Evolutionary conservation across 2,329 filamentous ascomycete species (phyloP).

Genomic region (Penicillium sp.): DNA sequence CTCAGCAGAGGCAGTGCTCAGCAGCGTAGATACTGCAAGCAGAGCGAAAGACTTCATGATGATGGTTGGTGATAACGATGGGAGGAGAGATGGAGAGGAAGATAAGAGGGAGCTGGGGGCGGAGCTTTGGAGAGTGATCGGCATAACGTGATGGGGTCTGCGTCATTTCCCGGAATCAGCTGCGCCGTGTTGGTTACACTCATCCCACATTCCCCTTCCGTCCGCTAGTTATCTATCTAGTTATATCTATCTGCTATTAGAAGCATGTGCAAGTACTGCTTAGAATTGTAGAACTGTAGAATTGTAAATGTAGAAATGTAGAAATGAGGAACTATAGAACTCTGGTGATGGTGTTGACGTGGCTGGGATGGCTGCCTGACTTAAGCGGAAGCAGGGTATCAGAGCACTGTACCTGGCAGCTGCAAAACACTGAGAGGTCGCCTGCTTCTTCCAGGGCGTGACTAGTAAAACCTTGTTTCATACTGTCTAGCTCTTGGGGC

Average conservation of each 20-base stretch:
- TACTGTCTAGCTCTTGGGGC: not conserved
- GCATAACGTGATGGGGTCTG: conserved; percentile 27
- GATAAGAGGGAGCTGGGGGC: conserved; percentile 28
- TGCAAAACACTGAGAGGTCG: conserved; percentile 8
- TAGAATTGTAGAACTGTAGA: not conserved
- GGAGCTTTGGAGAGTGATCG: conserved; percentile 20
- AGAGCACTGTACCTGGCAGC: conserved; percentile 24
- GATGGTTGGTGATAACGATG: conserved; percentile 15
- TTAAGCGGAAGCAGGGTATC: conserved; percentile 10
- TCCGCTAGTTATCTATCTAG: not conserved
- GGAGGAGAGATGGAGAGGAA: conserved; percentile 18
- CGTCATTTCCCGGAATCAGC: conserved; percentile 21
- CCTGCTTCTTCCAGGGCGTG: not conserved
- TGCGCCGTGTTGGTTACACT: conserved; percentile 14
- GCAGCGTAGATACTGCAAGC: conserved; percentile 70
- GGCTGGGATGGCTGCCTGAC: not conserved
- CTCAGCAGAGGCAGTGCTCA: conserved; percentile 76
- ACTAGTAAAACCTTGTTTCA: not conserved
- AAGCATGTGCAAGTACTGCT: too few species aligned
- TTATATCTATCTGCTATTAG: not conserved
- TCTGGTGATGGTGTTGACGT: not conserved
- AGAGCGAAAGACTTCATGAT: conserved; percentile 82
- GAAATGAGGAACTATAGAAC: not conserved
- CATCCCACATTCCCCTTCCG: conserved; percentile 5
- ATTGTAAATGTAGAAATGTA: not conserved